These are phyloP conservation scores for Smallanthus sonchifolius DNA, from an alignment of 129 eudicot species.

Conservation along the genomic window DNA sequence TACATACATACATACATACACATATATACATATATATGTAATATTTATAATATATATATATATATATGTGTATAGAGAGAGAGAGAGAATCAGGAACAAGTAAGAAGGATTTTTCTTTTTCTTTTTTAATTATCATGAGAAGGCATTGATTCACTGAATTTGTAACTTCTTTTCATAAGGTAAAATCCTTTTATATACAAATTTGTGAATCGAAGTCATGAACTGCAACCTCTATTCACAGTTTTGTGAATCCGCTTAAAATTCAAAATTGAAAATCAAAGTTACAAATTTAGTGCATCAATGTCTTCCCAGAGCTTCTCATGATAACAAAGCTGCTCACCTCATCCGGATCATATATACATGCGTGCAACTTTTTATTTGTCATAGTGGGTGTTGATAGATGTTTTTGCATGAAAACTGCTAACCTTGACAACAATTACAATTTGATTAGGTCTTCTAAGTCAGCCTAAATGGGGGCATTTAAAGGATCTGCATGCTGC, in stretches of 20 bases:
- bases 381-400: background rate
- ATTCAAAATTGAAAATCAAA: background rate
- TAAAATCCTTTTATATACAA: background rate
- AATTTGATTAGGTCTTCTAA: constrained; percentile 54
- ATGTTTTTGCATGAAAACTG: background rate
- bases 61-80: background rate
- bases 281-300: background rate
- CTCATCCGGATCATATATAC: background rate
- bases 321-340: background rate
- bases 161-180: background rate
- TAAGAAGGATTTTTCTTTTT: background rate
- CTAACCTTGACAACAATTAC: background rate
- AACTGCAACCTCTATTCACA: background rate
- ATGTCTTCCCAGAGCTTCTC: background rate
- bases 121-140: background rate
- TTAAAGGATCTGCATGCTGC: constrained; percentile 94
- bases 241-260: background rate
- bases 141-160: background rate
- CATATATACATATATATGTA: too few species aligned
- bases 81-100: background rate
- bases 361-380: background rate
- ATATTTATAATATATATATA: too few species aligned
- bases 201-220: background rate
- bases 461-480: constrained; percentile 98
- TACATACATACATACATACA: too few species aligned